phyloP scores from a whole-genome alignment of 805 yeast species.

The Kluyveromyces wickerhamii region DNA sequence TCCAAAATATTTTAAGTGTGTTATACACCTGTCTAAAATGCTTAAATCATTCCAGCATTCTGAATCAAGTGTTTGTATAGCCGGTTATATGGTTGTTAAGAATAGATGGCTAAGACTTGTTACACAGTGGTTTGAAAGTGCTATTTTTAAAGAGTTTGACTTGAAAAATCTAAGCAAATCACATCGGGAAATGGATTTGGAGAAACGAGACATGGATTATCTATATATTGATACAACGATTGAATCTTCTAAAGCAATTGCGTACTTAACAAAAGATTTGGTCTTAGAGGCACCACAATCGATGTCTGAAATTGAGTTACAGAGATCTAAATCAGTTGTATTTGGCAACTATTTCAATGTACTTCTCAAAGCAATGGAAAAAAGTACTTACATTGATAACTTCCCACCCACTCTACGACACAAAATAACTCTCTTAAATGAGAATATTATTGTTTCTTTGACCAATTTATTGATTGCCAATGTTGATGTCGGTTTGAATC shows the following conservation, averaged over 20 bases:
- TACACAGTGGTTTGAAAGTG: slow-evolving; percentile 47
- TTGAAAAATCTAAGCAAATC: slow-evolving; percentile 25
- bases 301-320: slow-evolving; percentile 43
- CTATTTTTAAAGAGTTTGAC: slow-evolving; percentile 37
- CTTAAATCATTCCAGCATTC: slow-evolving; percentile 26
- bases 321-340: slow-evolving; percentile 48
- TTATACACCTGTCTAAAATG: slow-evolving; percentile 30
- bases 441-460: slow-evolving; percentile 55
- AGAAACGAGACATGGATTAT: slow-evolving; percentile 37
- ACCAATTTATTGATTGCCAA: slow-evolving; percentile 66
- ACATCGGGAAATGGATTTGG: slow-evolving; percentile 31
- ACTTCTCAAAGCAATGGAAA: slow-evolving; percentile 38
- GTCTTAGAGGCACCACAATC: slow-evolving; percentile 55
- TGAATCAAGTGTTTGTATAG: slow-evolving; percentile 21
- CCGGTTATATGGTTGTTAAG: slow-evolving; percentile 41
- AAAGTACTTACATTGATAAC: slow-evolving; percentile 28
- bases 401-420: slow-evolving; percentile 38
- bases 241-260: slow-evolving; percentile 54
- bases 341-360: slow-evolving; percentile 67
- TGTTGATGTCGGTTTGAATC: slow-evolving; percentile 66
- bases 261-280: slow-evolving; percentile 46
- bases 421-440: slow-evolving; percentile 49
- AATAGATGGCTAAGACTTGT: slow-evolving; percentile 40
- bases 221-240: slow-evolving; percentile 52
- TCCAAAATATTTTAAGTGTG: slow-evolving; percentile 24